A percentile compares a stretch with the other conserved stretches of the same genome.
phyloP scores from a whole-genome alignment of 805 yeast species.

The Ogataea methylovora region DNA sequence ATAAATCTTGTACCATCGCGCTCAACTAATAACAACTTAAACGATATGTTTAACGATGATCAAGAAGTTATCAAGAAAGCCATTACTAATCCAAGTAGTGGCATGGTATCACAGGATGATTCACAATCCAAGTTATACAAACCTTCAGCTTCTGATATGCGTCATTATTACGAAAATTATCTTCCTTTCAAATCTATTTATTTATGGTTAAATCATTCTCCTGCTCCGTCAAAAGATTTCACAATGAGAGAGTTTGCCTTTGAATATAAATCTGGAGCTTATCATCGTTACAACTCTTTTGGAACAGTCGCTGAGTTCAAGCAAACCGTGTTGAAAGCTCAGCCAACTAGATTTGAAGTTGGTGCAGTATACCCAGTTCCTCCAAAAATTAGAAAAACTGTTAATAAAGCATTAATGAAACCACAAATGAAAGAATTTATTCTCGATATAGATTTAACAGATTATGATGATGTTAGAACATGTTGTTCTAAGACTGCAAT shows the following conservation, averaged over 20 bases:
- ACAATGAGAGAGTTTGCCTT: constrained; percentile 90
- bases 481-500: constrained; percentile 85
- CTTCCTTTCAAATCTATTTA: constrained; percentile 77
- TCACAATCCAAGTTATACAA: constrained; percentile 10
- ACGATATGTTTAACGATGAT: constrained; percentile 3
- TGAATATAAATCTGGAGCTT: constrained; percentile 81
- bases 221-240: constrained; percentile 66
- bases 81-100: neutral
- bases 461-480: constrained; percentile 88
- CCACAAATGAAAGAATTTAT: constrained; percentile 85
- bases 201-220: constrained; percentile 86
- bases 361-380: constrained; percentile 88
- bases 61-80: neutral
- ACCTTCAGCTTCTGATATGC: constrained; percentile 56
- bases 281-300: constrained; percentile 83
- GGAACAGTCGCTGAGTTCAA: constrained; percentile 63
- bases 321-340: constrained; percentile 59
- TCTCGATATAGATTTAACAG: constrained; percentile 96
- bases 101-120: neutral
- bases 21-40: neutral
- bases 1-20: neutral
- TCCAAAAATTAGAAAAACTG: constrained; percentile 76
- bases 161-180: constrained; percentile 57
- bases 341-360: constrained; percentile 88
- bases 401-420: constrained; percentile 70